phyloP scores from a whole-genome alignment of 352 stramenopile genomes.

The Plasmopara viticola region DNA sequence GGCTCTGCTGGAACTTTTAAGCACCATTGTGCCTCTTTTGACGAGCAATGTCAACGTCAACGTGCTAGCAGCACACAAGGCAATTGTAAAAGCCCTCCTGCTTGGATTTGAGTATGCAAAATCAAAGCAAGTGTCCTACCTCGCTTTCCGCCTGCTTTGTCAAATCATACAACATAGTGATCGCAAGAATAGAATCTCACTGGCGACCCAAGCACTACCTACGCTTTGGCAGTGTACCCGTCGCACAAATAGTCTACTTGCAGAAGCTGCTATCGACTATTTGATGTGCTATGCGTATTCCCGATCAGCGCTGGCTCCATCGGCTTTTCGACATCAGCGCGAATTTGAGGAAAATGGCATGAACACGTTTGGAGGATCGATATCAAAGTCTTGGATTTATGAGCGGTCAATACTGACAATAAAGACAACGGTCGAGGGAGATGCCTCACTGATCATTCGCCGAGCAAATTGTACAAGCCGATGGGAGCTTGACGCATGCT shows the following conservation, averaged over 20 bases:
- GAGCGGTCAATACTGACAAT: no score
- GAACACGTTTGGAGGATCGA: background rate
- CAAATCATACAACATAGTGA: conserved; percentile 20
- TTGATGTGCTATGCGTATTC: conserved; percentile 48
- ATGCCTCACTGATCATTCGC: conserved; percentile 39
- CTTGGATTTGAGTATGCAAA: no score
- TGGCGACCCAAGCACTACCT: conserved; percentile 49
- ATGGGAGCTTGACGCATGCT: conserved; percentile 33
- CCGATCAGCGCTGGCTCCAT: conserved; percentile 33
- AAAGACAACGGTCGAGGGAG: background rate
- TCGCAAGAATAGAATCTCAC: conserved; percentile 28
- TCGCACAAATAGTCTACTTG: conserved; percentile 23
- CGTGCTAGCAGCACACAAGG: no score
- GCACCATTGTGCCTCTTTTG: no score
- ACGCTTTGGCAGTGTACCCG: conserved; percentile 37
- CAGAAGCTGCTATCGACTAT: no score
- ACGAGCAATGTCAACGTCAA: no score
- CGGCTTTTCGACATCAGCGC: conserved; percentile 20
- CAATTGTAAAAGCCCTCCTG: no score
- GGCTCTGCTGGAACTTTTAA: conserved; percentile 38
- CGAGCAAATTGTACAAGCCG: conserved; percentile 44
- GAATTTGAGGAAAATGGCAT: conserved; percentile 5
- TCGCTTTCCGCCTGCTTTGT: no score
- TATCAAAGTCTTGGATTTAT: no score
- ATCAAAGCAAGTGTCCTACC: no score